Percentiles rank a stretch among this genome's conserved stretches.
These are phyloP conservation scores for Botrytis sinoallii DNA, from an alignment of 2,329 filamentous ascomycete species.

Conservation along the genomic window DNA sequence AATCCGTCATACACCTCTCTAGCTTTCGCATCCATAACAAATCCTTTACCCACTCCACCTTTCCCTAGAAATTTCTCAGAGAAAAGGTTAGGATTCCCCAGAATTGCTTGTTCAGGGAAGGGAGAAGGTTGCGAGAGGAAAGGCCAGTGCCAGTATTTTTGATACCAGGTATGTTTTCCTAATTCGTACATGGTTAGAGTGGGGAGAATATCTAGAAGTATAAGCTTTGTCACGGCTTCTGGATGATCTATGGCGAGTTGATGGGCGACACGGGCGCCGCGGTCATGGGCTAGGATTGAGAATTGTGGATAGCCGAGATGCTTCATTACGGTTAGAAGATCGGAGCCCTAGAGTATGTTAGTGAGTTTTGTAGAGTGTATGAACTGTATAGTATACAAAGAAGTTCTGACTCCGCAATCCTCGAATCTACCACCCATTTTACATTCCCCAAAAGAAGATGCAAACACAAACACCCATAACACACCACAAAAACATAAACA, in stretches of 20 bases:
- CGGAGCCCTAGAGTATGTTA: constrained; percentile 29
- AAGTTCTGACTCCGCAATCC: not conserved
- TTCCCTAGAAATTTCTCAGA: constrained; percentile 39
- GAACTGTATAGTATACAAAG: not conserved
- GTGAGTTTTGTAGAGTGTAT: not conserved
- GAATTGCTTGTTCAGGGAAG: constrained; percentile 49
- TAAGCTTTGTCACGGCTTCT: constrained; percentile 36
- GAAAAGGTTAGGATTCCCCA: constrained; percentile 41
- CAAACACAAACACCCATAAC: not conserved
- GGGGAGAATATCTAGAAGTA: constrained; percentile 53
- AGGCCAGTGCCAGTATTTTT: constrained; percentile 58
- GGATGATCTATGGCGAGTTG: constrained; percentile 49
- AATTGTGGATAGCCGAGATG: constrained; percentile 42
- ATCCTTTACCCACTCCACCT: constrained; percentile 24
- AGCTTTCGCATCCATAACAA: constrained; percentile 24
- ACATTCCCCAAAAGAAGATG: not conserved
- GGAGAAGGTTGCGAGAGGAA: constrained; percentile 53
- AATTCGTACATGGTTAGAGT: constrained; percentile 52
- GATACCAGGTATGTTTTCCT: constrained; percentile 44
- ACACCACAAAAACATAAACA: not conserved
- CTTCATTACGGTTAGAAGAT: constrained; percentile 47
- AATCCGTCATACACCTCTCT: constrained; percentile 25
- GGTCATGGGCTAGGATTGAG: constrained; percentile 54
- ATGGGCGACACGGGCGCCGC: constrained; percentile 54
- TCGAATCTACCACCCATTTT: not conserved